Conservation (phyloP, 495 filamentous ascomycete genomes). For the Aspergillus taichungensis region DNA sequence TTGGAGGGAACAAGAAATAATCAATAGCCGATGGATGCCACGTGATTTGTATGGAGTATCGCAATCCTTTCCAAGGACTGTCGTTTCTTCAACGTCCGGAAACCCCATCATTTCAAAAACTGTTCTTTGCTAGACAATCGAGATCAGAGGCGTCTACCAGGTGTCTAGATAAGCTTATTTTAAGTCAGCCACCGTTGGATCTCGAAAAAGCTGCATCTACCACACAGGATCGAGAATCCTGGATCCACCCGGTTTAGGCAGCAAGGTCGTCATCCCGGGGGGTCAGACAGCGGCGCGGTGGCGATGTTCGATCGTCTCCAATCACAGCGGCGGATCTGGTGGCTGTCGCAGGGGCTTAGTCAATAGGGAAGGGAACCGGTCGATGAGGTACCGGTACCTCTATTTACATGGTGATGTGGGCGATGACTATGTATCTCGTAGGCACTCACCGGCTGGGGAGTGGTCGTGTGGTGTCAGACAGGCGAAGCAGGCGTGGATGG, state of each 20-base stretch:
- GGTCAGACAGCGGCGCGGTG: not conserved
- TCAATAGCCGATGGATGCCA: not conserved
- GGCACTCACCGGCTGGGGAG: too few species aligned
- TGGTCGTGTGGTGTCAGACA: too few species aligned
- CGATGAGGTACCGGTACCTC: too few species aligned
- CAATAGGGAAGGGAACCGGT: too few species aligned
- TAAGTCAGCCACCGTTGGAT: not conserved
- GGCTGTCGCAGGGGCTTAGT: not conserved
- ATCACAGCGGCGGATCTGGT: not conserved
- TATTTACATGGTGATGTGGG: too few species aligned
- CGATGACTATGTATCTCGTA: too few species aligned
- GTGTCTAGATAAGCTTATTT: conserved; percentile 18
- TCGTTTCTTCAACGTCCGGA: not conserved
- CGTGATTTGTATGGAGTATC: not conserved
- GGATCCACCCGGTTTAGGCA: conserved; percentile 15
- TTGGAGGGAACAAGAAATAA: too few species aligned
- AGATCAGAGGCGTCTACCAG: too few species aligned
- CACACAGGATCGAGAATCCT: conserved; percentile 3
- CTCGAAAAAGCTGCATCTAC: not conserved
- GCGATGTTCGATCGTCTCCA: not conserved
- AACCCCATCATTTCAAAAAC: too few species aligned
- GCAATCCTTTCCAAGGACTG: not conserved
- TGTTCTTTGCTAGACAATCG: too few species aligned
- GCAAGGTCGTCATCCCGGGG: conserved; percentile 2
- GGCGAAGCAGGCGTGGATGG: too few species aligned